A percentile compares a stretch with the other conserved stretches of the same genome.
phyloP scores from a whole-genome alignment of 2,329 filamentous ascomycete species.

The Lachnellula subtilissima region DNA sequence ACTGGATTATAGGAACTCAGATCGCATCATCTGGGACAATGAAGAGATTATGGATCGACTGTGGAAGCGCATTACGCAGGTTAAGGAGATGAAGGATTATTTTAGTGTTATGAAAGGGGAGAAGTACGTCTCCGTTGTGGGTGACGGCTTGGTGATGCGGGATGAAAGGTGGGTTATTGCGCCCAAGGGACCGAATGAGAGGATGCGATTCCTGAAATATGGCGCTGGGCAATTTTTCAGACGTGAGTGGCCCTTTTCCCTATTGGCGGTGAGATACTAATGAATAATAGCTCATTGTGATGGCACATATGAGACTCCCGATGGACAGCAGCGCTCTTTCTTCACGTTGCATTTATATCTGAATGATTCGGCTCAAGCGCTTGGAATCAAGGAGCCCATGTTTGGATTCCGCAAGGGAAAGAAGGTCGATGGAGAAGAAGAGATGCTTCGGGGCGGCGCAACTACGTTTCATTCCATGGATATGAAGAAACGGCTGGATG shows the following conservation, averaged over 20 bases:
- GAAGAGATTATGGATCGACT: constrained; percentile 57
- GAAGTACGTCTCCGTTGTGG: constrained; percentile 29
- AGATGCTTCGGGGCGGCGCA: constrained; percentile 43
- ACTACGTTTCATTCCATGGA: constrained; percentile 49
- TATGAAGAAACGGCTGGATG: constrained; percentile 41
- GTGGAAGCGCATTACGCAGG: constrained; percentile 53
- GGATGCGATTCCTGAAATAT: constrained; percentile 73
- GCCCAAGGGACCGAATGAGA: constrained; percentile 55
- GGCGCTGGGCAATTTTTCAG: constrained; percentile 67
- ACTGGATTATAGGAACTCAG: constrained; percentile 59
- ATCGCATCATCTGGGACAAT: constrained; percentile 70
- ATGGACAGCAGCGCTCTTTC: constrained; percentile 28
- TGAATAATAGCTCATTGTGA: constrained; percentile 57
- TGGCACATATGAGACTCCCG: constrained; percentile 47
- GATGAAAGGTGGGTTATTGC: constrained; percentile 19
- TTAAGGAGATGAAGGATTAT: constrained; percentile 38
- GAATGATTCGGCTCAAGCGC: constrained; percentile 43
- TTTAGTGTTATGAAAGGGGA: constrained; percentile 34
- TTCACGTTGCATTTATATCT: constrained; percentile 55
- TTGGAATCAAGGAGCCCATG: constrained; percentile 24
- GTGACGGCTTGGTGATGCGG: constrained; percentile 27
- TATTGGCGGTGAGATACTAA: constrained; percentile 12
- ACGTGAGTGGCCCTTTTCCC: constrained; percentile 23
- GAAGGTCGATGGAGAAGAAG: neutral
- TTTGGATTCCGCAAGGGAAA: neutral